Evolutionary conservation across 306 rosid species (phyloP).

Genomic region (Astragalus membranaceus): DNA sequence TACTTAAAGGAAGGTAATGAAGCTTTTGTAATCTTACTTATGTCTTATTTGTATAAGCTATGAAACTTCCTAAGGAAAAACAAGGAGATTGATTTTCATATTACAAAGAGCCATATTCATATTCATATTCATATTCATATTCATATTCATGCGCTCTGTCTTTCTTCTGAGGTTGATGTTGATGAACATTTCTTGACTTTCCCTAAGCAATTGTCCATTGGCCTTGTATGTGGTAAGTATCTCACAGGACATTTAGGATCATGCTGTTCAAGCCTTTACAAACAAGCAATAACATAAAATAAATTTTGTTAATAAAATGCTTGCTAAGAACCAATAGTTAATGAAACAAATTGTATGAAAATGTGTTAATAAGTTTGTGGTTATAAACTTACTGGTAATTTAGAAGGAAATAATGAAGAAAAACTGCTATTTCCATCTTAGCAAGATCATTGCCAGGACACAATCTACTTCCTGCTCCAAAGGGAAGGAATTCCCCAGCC

Average conservation of each 20-base stretch:
- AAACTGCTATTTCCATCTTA: constrained; percentile 67
- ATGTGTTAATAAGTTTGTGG: background rate
- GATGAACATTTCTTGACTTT: constrained; percentile 40
- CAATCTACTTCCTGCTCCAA: constrained; percentile 73
- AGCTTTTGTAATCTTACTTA: background rate
- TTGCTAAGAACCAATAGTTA: background rate
- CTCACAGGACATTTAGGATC: constrained; percentile 48
- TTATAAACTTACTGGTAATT: constrained; percentile 42
- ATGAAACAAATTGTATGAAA: background rate
- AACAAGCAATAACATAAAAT: background rate
- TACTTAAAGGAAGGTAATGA: background rate
- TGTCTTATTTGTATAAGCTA: background rate
- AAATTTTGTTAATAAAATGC: background rate
- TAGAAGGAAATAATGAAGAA: constrained; percentile 74
- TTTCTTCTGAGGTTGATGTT: background rate
- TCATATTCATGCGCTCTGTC: constrained; percentile 2
- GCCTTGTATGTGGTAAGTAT: constrained; percentile 75
- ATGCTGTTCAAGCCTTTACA: constrained; percentile 48
- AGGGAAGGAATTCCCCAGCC: constrained; percentile 82
- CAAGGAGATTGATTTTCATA: constrained; percentile 9
- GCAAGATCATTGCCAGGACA: constrained; percentile 64
- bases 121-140: background rate
- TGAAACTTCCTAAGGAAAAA: background rate
- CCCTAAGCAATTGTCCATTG: constrained; percentile 70
- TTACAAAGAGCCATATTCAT: background rate